Percentiles rank a stretch among this genome's conserved stretches.
Conservation (phyloP, 2,329 filamentous ascomycete species). For the Colletotrichum sp. region DNA sequence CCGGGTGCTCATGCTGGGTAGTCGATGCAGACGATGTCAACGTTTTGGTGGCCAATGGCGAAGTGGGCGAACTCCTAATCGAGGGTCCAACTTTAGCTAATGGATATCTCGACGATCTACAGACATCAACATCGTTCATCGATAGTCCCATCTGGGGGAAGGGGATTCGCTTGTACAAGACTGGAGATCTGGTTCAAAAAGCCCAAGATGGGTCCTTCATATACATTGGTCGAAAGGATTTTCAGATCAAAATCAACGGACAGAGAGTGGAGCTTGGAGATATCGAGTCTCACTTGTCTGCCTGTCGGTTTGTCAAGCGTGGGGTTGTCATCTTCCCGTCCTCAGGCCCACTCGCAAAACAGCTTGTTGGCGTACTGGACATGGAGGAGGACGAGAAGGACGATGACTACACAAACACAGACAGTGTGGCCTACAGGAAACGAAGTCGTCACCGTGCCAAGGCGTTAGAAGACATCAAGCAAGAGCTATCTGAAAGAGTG, state of each 20-base stretch:
- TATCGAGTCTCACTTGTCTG: constrained; percentile 14
- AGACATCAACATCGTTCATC: constrained; percentile 49
- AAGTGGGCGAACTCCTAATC: constrained; percentile 39
- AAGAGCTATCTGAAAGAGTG: background rate
- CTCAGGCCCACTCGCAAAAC: background rate
- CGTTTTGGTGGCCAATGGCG: constrained; percentile 31
- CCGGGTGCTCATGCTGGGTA: constrained; percentile 31
- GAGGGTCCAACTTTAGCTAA: constrained; percentile 49
- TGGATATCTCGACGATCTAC: constrained; percentile 51
- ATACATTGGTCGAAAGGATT: constrained; percentile 23
- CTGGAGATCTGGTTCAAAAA: constrained; percentile 43
- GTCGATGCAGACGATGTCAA: constrained; percentile 31
- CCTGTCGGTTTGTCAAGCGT: background rate
- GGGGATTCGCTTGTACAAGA: constrained; percentile 40
- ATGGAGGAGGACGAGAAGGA: background rate
- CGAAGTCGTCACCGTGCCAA: background rate
- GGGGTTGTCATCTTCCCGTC: background rate
- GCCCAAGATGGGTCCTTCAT: constrained; percentile 12
- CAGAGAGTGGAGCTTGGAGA: constrained; percentile 27
- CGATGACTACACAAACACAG: background rate
- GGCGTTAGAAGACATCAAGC: background rate
- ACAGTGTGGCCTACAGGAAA: no score
- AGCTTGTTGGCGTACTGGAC: constrained; percentile 1
- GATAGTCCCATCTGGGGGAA: constrained; percentile 39
- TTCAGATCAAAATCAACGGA: constrained; percentile 25